phyloP scores from a whole-genome alignment of 1,284 basidiomycete genomes.

The Xanthoconium separans region DNA sequence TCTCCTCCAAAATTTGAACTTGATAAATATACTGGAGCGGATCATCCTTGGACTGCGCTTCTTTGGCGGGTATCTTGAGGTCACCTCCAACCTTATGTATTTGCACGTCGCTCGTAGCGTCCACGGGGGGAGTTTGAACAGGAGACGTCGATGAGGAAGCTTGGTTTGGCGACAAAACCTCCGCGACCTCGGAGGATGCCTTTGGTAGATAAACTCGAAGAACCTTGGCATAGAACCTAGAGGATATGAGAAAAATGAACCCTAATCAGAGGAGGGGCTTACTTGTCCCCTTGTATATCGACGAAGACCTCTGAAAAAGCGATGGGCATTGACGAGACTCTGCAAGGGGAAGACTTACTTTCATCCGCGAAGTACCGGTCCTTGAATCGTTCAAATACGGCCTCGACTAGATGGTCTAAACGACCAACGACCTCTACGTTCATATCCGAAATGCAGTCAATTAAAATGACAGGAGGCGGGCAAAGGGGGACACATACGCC shows the following conservation, averaged over 20 bases:
- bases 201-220: conserved; percentile 75
- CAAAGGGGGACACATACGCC: conserved; percentile 68
- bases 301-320: conserved; percentile 69
- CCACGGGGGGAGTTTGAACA: conserved; percentile 31
- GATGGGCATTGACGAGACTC: conserved; percentile 21
- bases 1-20: conserved; percentile 80
- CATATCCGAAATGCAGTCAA: conserved; percentile 14
- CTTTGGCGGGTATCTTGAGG: conserved; percentile 71
- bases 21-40: conserved; percentile 86
- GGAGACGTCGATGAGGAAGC: conserved; percentile 34
- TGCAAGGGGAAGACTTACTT: conserved; percentile 52
- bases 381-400: conserved; percentile 92
- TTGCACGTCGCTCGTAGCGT: conserved; percentile 40
- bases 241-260: conserved; percentile 25
- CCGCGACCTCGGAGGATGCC: conserved; percentile 43
- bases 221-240: conserved; percentile 76
- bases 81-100: conserved; percentile 77
- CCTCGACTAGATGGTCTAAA: conserved; percentile 91
- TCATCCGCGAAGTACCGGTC: conserved; percentile 92
- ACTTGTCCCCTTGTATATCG: conserved; percentile 82
- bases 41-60: conserved; percentile 74
- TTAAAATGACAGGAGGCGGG: conserved; percentile 14
- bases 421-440: conserved; percentile 89
- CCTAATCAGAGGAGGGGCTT: conserved; percentile 33
- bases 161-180: conserved; percentile 36